Evolutionary conservation across 768 basidiomycete genomes (phyloP).

Genomic region (Lentinula boryana): DNA sequence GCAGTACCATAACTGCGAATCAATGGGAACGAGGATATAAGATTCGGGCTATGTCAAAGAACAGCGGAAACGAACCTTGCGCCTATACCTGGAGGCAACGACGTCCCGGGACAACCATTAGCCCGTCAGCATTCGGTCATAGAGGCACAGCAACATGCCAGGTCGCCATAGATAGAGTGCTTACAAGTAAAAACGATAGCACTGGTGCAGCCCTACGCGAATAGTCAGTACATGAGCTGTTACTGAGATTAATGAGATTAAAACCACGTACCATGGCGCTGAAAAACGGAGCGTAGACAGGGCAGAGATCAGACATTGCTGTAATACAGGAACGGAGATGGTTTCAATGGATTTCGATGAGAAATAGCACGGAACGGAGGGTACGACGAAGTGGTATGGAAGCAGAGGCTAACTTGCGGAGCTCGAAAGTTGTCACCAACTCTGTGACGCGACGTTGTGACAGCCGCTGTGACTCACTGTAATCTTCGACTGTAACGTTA

Average conservation of each 20-base stretch:
- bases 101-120: slow-evolving; percentile 4
- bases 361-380: not conserved
- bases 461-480: not conserved
- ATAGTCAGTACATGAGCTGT: slow-evolving; percentile 5
- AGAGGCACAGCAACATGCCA: not conserved
- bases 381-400: not conserved
- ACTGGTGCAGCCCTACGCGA: slow-evolving; percentile 80
- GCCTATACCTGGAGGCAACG: slow-evolving; percentile 56
- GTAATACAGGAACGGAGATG: not conserved
- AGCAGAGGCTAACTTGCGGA: not conserved
- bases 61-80: slow-evolving; percentile 55
- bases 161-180: slow-evolving; percentile 22
- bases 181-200: slow-evolving; percentile 98
- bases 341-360: not conserved
- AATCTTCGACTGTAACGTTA: too few species aligned
- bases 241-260: not conserved
- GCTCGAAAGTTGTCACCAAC: not conserved
- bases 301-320: slow-evolving; percentile 76
- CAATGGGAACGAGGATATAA: slow-evolving; percentile 5
- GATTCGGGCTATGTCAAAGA: slow-evolving; percentile 7
- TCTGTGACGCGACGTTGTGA: not conserved
- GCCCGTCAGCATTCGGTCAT: not conserved
- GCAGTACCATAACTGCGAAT: slow-evolving; percentile 88
- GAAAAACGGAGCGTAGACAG: slow-evolving; percentile 97
- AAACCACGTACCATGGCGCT: slow-evolving; percentile 75